These are phyloP conservation scores for Colletotrichum scovillei DNA, from an alignment of 2,329 filamentous ascomycete genomes.

Conservation along the genomic window DNA sequence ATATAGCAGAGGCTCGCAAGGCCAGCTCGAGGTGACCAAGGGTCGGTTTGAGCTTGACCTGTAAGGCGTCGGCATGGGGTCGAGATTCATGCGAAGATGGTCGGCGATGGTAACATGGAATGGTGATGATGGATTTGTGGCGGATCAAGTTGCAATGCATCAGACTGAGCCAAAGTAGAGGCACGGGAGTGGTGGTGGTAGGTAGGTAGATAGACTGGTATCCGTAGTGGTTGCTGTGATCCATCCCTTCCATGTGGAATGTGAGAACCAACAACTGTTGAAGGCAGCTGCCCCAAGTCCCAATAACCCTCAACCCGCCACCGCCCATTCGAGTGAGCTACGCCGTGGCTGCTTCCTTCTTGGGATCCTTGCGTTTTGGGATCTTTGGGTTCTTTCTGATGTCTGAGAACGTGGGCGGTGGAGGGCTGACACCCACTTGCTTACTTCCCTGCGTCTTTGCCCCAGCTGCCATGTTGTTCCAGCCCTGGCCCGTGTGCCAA, in stretches of 20 bases:
- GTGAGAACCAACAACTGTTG: neutral
- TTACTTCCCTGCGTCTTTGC: neutral
- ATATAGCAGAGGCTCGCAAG: conserved; percentile 28
- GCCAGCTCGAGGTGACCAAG: neutral
- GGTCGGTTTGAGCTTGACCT: conserved; percentile 8
- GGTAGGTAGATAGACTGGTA: too few relatives aligned
- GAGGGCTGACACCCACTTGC: neutral
- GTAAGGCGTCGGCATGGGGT: neutral
- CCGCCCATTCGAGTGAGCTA: neutral
- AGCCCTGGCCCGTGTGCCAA: neutral
- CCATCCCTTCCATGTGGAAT: neutral
- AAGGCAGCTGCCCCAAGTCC: neutral
- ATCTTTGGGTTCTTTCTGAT: neutral
- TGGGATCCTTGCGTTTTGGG: neutral
- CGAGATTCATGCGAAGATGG: conserved; percentile 2
- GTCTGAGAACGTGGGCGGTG: neutral
- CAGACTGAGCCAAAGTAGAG: neutral
- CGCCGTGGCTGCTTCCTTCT: neutral
- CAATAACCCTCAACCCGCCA: neutral
- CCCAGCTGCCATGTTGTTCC: neutral
- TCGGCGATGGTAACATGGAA: conserved; percentile 1
- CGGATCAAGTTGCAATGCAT: conserved; percentile 2
- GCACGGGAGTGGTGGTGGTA: neutral
- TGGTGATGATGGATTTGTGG: neutral
- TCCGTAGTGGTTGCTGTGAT: too few relatives aligned